Evolutionary conservation across 2,329 filamentous ascomycete genomes (phyloP).

Genomic region (Hypoxylon sp.): DNA sequence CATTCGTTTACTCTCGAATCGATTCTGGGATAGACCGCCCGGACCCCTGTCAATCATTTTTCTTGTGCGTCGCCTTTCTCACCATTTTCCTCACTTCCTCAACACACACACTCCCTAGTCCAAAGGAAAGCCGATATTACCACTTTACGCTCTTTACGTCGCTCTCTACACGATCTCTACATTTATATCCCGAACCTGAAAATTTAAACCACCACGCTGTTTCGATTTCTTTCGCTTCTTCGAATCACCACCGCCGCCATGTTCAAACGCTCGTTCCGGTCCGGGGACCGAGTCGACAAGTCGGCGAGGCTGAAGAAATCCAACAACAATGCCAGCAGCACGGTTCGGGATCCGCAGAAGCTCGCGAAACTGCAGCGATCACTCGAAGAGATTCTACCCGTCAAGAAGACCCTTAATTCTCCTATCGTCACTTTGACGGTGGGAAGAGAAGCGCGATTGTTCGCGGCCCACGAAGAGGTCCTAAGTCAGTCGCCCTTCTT

Average conservation of each 20-base stretch:
- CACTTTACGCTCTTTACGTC: constrained; percentile 61
- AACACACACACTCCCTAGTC: too few species aligned
- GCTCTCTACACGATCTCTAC: constrained; percentile 53
- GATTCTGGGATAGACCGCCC: constrained; percentile 53
- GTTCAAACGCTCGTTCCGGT: constrained; percentile 92
- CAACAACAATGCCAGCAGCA: constrained; percentile 50
- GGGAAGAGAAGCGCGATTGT: constrained; percentile 84
- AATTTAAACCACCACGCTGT: constrained; percentile 38
- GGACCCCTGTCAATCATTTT: constrained; percentile 60
- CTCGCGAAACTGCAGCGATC: constrained; percentile 86
- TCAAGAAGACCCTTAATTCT: constrained; percentile 54
- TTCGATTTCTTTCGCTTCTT: constrained; percentile 46
- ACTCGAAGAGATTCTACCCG: constrained; percentile 61
- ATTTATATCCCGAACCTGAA: constrained; percentile 41
- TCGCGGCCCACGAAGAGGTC: constrained; percentile 94
- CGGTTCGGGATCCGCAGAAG: constrained; percentile 77
- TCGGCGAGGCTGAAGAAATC: constrained; percentile 82
- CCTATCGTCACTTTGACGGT: constrained; percentile 89
- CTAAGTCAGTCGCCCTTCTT: constrained; percentile 88
- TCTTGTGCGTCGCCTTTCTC: constrained; percentile 54
- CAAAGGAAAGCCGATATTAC: constrained; percentile 37
- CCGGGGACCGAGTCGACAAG: constrained; percentile 89
- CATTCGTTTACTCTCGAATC: constrained; percentile 54
- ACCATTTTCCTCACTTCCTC: constrained; percentile 47
- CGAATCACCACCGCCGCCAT: constrained; percentile 62